phyloP scores from a whole-genome alignment of 2,329 filamentous ascomycete genomes.

The Colletotrichum scovillei region DNA sequence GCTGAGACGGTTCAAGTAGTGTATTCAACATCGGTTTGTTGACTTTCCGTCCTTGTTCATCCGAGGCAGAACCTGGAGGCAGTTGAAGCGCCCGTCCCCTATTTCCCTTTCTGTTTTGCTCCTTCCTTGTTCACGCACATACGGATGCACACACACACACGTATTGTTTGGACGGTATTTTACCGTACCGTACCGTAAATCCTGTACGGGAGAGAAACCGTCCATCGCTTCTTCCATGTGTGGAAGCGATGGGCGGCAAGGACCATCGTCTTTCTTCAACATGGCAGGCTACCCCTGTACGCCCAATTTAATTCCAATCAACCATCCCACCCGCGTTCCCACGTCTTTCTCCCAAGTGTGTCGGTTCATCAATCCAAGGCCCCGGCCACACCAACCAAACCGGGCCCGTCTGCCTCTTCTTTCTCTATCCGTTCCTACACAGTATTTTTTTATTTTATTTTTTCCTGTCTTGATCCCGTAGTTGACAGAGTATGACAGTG shows the following conservation, averaged over 20 bases:
- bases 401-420: constrained; percentile 1
- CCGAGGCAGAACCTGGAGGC: not conserved
- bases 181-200: not conserved
- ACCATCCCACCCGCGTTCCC: not conserved
- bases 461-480: no score
- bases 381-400: constrained; percentile 7
- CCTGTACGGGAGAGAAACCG: not conserved
- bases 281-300: constrained; percentile 2
- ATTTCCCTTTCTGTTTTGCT: not conserved
- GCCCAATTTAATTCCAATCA: constrained; percentile 3
- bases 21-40: not conserved
- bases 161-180: not conserved
- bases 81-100: not conserved
- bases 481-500: not conserved
- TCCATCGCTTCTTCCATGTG: not conserved
- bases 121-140: not conserved
- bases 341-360: not conserved
- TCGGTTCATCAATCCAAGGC: not conserved
- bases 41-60: not conserved
- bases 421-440: no score
- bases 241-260: not conserved
- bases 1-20: not conserved
- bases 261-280: constrained; percentile 1
- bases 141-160: not conserved
- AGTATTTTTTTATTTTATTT: not conserved